Conservation (phyloP, 106 monocot genomes). For the Allium sativum region DNA sequence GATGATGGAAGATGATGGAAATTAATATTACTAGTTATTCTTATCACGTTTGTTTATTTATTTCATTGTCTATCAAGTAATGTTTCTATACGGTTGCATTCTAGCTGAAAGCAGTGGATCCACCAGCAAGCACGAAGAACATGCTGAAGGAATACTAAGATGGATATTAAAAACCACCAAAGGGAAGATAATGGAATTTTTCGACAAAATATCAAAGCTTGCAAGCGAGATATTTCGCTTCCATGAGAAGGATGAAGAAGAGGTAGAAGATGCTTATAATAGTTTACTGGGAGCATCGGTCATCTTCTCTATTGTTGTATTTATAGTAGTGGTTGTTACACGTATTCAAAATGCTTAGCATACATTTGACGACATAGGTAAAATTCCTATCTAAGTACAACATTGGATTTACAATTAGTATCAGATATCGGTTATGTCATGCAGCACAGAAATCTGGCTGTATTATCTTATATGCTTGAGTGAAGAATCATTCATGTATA, state of each 20-base stretch:
- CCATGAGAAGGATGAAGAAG: conserved; percentile 5
- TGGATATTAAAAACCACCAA: conserved; percentile 31
- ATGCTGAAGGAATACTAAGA: conserved; percentile 10
- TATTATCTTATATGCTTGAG: too few species aligned
- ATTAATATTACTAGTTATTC: too few species aligned
- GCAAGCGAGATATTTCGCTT: conserved; percentile 27
- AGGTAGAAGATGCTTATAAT: conserved; percentile 6
- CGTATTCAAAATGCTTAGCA: conserved; percentile 15
- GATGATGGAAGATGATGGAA: too few species aligned
- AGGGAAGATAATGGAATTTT: conserved; percentile 35
- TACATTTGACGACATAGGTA: conserved; percentile 10
- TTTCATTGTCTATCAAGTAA: too few species aligned
- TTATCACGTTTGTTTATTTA: too few species aligned
- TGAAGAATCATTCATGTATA: too few species aligned
- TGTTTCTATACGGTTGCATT: not conserved
- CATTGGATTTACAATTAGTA: not conserved
- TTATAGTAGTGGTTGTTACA: conserved; percentile 10
- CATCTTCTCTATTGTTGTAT: conserved; percentile 15
- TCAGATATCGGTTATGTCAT: conserved; percentile 1
- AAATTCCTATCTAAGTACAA: not conserved
- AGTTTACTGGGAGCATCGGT: conserved; percentile 35
- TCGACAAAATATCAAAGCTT: conserved; percentile 32
- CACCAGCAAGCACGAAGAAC: conserved; percentile 2
- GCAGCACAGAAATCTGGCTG: not conserved
- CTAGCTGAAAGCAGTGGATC: conserved; percentile 12